Percentiles rank a stretch among this genome's conserved stretches.
phyloP scores from a whole-genome alignment of 441 rosid genomes.

The Melianthus villosus region DNA sequence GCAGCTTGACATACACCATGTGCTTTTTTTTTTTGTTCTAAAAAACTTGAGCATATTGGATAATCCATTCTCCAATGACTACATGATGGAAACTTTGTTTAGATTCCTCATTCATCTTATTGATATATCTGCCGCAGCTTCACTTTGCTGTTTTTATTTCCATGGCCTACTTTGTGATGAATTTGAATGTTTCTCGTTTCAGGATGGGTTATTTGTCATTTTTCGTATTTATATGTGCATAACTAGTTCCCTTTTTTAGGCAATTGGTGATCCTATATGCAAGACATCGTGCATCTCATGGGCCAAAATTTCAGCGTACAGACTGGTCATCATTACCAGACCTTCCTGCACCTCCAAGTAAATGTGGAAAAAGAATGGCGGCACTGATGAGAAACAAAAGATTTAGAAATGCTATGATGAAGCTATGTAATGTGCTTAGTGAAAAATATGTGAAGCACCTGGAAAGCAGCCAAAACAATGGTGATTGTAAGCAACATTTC shows the following conservation, averaged over 20 bases:
- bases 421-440: slow-evolving; percentile 66
- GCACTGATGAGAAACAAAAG: slow-evolving; percentile 32
- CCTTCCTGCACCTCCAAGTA: slow-evolving; percentile 51
- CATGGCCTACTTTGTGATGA: too few species aligned
- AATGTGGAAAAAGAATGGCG: slow-evolving; percentile 62
- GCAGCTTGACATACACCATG: too few species aligned
- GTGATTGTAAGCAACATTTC: slow-evolving; percentile 22
- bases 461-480: slow-evolving; percentile 30
- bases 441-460: slow-evolving; percentile 53
- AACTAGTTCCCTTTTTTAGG: slow-evolving; percentile 30
- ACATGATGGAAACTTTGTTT: too few species aligned
- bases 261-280: slow-evolving; percentile 59
- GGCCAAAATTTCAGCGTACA: slow-evolving; percentile 66
- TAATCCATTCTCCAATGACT: too few species aligned
- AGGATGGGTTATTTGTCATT: too few species aligned
- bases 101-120: too few species aligned
- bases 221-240: too few species aligned
- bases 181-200: too few species aligned
- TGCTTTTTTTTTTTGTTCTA: too few species aligned
- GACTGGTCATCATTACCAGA: slow-evolving; percentile 57
- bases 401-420: slow-evolving; percentile 63
- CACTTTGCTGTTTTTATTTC: too few species aligned
- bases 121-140: too few species aligned
- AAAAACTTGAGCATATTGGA: too few species aligned
- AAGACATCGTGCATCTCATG: slow-evolving; percentile 60